Percentiles rank a stretch among this genome's conserved stretches.
phyloP scores from a whole-genome alignment of 1,284 basidiomycete genomes.

The Vanrija humicola region DNA sequence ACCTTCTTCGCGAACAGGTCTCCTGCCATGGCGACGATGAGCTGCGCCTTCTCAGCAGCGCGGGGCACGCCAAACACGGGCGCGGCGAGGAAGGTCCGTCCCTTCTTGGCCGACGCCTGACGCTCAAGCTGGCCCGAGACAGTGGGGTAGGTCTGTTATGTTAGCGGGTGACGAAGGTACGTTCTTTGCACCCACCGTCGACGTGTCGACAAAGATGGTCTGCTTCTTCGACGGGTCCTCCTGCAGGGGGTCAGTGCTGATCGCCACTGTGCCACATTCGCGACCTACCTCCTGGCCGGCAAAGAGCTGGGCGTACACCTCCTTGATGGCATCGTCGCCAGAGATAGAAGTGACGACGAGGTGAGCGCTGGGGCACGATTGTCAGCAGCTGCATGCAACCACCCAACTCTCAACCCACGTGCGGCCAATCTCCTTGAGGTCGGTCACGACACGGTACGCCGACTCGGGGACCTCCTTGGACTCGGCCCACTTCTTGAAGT shows the following conservation, averaged over 20 bases:
- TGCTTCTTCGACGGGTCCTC: background rate
- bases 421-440: slow-evolving; percentile 41
- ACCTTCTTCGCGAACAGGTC: slow-evolving; percentile 80
- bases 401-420: slow-evolving; percentile 23
- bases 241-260: background rate
- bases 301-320: slow-evolving; percentile 64
- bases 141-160: slow-evolving; percentile 61
- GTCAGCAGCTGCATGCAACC: background rate
- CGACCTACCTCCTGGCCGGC: slow-evolving; percentile 54
- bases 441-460: slow-evolving; percentile 33
- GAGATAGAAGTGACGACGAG: slow-evolving; percentile 73
- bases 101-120: slow-evolving; percentile 60
- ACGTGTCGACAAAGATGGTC: slow-evolving; percentile 77
- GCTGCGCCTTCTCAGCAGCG: slow-evolving; percentile 64
- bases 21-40: slow-evolving; percentile 75
- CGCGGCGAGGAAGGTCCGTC: slow-evolving; percentile 66
- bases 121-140: slow-evolving; percentile 72
- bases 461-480: slow-evolving; percentile 26
- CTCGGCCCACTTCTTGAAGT: slow-evolving; percentile 37
- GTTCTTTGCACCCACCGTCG: slow-evolving; percentile 66
- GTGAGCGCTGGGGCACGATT: slow-evolving; percentile 57
- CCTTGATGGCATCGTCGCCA: slow-evolving; percentile 67
- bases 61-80: slow-evolving; percentile 71
- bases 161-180: background rate
- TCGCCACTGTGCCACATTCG: background rate